Evolutionary conservation across 768 basidiomycete species (phyloP), one percentile per base, ranked within the genome.

Genomic region (Mycena sanguinolenta): DNA sequence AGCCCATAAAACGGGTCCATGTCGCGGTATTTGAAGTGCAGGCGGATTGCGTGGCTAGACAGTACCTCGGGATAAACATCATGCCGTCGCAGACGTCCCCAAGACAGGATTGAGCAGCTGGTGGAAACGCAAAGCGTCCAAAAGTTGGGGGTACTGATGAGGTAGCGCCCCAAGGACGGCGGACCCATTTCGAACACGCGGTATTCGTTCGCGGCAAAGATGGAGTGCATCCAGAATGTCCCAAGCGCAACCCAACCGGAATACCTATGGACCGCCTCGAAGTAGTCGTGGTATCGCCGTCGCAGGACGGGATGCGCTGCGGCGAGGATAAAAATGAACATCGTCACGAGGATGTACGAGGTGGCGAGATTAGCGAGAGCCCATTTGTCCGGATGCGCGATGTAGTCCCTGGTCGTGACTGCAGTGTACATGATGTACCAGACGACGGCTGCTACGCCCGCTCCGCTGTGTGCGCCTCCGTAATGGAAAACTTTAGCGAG

Each of bases 191-290:
- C 73, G 61, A 84, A 77, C 73, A 72, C 78, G 80, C 84, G 78
- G 61, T 71, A 67, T 28, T 71, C 60, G 23, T 76, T 76, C n/a
- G 78, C 79, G 28, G 77, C 72, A 39, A 81, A 79, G 49, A 80
- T 74, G 17, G 79, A 80, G 68, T 81, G 87, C 28, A 77, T 79
- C 88, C 88, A 89, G 58, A 89, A 86, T 14, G 86, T 79, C 44
- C 82, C 79, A 2, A 86, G 81, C 0, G 86, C 85, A n/a, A 81
- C 77, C 88, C 87, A 88, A 13, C 88, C 89, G 16, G 86, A 78
- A 75, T 87, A 87, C 28, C 88, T 85, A 75, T 89, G 89, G 12
- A 80, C 79, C n/a, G 83, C 82, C 75, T 90, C 88, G 75, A 90
- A 90, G 55, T 81, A 79, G 74, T 90, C 83, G 78, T 90, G 89